Evolutionary conservation across 208 protist genomes (phyloP), one percentile per base, ranked within the genome.

Genomic region (Crithidia bombi): DNA sequence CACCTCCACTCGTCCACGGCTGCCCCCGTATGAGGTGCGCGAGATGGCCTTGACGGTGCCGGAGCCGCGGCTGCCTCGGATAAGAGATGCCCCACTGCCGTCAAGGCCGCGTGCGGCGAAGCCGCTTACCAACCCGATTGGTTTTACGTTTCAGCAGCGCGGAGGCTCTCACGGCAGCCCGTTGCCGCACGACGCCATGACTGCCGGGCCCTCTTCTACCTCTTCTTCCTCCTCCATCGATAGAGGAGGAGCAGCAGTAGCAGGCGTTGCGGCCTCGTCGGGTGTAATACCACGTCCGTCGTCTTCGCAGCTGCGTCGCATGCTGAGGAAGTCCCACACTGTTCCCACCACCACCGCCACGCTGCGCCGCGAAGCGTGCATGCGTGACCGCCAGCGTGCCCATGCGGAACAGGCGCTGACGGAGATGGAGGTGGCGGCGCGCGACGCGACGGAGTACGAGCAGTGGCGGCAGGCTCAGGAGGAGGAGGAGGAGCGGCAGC

Each of bases 31-130:
- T 33, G 86, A 94, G 68, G 89, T 91, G 63, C 73, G 89, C 12
- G 86, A 90, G 63, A 94, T 94, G 89, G 59, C 78, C 12, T 59
- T 81, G 55, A 91, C 89, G 6, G 79, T 89, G 21, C 86, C 89
- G 39, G 82, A 86, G 64, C 78, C 80, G 46, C 79, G 79, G 5
- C 82, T 81, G n/a, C 81, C 79, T 9, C 80, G 65, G 19, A 80
- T 87, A 12, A 66, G 54, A n/a, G 38, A 30, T n/a, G 51, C 44
- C 41, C 58, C 38, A 12, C 52, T 57, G 32, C 39, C 68, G 46
- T 26, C 33, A 11, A 33, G 35, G 25, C 39, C 21, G 46, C 33
- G 9, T 5, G 33, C 36, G 14, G 58, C 41, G 25, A 83, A 76
- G 62, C 17, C 41, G 5, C 70, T 51, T 12, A 83, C 81, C 14